Base-by-base conservation (phyloP, 2,329 filamentous ascomycete genomes). In the Botrytis elliptica region DNA sequence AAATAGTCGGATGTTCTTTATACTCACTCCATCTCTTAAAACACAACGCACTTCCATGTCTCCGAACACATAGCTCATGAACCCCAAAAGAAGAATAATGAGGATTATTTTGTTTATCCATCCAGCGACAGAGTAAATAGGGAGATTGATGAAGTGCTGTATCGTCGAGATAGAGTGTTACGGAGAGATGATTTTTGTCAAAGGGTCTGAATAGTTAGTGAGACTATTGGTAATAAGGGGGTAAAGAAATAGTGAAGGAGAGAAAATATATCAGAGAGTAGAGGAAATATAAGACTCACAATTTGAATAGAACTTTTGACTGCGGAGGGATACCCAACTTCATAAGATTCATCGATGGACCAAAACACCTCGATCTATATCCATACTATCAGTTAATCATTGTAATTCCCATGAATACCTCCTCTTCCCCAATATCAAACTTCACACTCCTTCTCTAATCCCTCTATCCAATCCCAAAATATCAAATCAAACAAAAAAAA, bases 11-110 rank as follows among this genome's bases (percentile, higher is more conserved):
- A 57, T 83, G 81, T 16, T 81, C 79, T 60, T 84, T 84, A 0
- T 79, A 79, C 0, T 78, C 75, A 77, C 85, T 88, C 87, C 88
- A 90, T 70, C 86, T 83, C 64, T 85, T 85, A 63, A 91, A 82
- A 46, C 85, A 82, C 16, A 91, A 81, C 0, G 84, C 84, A 38
- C 83, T 84, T 8, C 84, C 84, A 38, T 85, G 84, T 49, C 88
- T 85, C 25, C 83, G 79, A 60, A 90, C 84, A 71, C 84, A 86
- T 18, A 90, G 82, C 77, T 89, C 86, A 74, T 90, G 87, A 0
- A 86, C 84, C 2, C 88, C 87, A 33, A 82, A 84, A 8, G 85
- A 82, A 0, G 87, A 86, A 77, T 86, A 88, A 82, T 79, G 70
- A 6, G 80, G 79, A 64, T 78, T 77, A 66, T 70, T 74, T 33